Conservation (phyloP, 768 basidiomycete species). For the Serpula lacrymans region DNA sequence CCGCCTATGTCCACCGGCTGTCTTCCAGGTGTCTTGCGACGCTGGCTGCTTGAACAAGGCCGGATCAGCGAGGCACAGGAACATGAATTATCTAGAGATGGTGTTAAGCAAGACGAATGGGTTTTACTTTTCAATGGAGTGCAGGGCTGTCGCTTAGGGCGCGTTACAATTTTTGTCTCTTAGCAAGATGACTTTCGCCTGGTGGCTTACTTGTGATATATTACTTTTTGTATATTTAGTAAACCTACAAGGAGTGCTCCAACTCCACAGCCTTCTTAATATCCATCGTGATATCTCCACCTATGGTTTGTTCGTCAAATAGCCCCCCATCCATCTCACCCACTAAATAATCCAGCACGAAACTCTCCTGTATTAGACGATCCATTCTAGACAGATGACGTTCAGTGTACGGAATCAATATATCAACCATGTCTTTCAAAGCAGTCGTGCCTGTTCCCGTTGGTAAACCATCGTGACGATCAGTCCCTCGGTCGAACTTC, state of each 20-base stretch:
- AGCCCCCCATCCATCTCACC: constrained; percentile 85
- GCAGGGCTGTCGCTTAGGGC: constrained; percentile 62
- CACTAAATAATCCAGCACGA: constrained; percentile 86
- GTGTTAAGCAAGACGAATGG: constrained; percentile 52
- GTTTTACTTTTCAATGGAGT: constrained; percentile 73
- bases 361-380: constrained; percentile 89
- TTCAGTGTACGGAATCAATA: constrained; percentile 91
- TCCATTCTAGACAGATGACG: constrained; percentile 86
- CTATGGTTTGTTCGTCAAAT: constrained; percentile 47
- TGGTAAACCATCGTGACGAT: constrained; percentile 27
- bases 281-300: constrained; percentile 24
- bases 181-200: too few species aligned
- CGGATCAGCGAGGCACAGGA: constrained; percentile 50
- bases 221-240: too few species aligned
- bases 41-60: constrained; percentile 62
- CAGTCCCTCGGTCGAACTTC: too few species aligned
- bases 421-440: constrained; percentile 77
- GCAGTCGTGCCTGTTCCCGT: constrained; percentile 21
- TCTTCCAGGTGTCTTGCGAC: constrained; percentile 66
- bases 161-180: too few species aligned
- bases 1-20: constrained; percentile 61
- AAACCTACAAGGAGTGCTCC: too few species aligned
- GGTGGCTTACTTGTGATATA: too few species aligned
- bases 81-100: constrained; percentile 38
- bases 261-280: too few species aligned